Conservation (phyloP, 75 land plant genomes). For the Azolla pinnata region DNA sequence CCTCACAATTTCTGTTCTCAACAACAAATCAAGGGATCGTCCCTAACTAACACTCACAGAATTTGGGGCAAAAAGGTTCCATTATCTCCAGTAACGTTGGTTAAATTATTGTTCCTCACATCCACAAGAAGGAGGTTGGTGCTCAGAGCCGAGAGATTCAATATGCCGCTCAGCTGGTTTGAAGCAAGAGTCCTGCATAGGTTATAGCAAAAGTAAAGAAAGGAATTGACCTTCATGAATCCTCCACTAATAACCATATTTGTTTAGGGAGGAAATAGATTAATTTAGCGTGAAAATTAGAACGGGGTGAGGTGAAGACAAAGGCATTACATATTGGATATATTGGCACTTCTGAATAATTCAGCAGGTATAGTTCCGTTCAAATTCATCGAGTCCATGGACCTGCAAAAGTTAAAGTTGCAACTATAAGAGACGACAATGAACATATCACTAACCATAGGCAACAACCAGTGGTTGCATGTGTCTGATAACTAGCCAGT, state of each 20-base stretch:
- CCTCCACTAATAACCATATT: no score
- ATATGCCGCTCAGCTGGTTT: neutral
- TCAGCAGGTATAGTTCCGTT: neutral
- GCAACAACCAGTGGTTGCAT: neutral
- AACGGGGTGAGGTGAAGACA: neutral
- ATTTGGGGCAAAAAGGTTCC: neutral
- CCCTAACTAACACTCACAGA: slow-evolving; percentile 1
- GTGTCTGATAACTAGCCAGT: no score
- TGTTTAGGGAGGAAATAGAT: no score
- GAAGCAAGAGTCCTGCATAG: slow-evolving; percentile 1
- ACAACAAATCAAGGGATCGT: no score
- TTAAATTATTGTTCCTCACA: neutral
- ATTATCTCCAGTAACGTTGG: neutral
- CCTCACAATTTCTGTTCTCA: no score
- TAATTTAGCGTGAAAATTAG: neutral
- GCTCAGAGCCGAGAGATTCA: neutral
- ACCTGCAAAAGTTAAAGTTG: neutral
- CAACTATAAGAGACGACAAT: neutral
- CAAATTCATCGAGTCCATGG: neutral
- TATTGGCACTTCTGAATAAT: neutral
- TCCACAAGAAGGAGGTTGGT: neutral
- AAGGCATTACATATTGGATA: slow-evolving; percentile 1
- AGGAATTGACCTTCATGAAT: neutral
- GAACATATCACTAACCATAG: neutral
- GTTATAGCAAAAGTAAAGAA: neutral